Conservation (phyloP, 768 basidiomycete species). For the Trichaptum fuscoviolaceum region DNA sequence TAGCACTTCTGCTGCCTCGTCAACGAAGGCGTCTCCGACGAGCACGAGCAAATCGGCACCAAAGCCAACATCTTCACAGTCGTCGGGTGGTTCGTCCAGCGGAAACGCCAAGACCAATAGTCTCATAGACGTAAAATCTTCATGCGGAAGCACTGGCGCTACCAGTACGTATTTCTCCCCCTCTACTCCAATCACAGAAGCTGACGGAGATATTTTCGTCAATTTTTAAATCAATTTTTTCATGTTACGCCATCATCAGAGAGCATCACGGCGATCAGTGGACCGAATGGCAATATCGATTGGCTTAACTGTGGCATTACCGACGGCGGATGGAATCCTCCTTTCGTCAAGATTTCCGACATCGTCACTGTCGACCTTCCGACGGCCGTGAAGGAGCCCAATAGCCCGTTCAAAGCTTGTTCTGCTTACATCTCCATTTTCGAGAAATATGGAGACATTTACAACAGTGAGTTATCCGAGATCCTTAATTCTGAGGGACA, state of each 20-base stretch:
- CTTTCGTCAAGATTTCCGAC: slow-evolving; percentile 48
- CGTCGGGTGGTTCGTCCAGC: neutral
- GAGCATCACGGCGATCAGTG: slow-evolving; percentile 41
- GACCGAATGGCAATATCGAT: slow-evolving; percentile 67
- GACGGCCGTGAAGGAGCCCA: slow-evolving; percentile 40
- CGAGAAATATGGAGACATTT: slow-evolving; percentile 48
- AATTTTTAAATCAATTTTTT: slow-evolving; percentile 5
- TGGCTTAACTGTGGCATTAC: slow-evolving; percentile 79
- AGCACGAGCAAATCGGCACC: neutral
- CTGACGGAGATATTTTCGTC: neutral
- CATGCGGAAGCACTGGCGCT: slow-evolving; percentile 48
- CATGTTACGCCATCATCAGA: slow-evolving; percentile 27
- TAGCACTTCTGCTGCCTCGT: neutral
- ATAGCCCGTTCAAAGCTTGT: slow-evolving; percentile 59
- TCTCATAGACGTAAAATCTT: slow-evolving; percentile 32
- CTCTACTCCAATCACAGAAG: neutral
- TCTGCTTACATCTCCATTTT: slow-evolving; percentile 46
- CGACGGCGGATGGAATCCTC: slow-evolving; percentile 65
- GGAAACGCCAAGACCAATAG: slow-evolving; percentile 11
- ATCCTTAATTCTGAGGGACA: slow-evolving; percentile 1
- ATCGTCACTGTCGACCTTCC: slow-evolving; percentile 42
- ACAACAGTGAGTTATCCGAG: slow-evolving; percentile 28
- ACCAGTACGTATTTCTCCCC: slow-evolving; percentile 31
- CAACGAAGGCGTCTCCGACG: neutral
- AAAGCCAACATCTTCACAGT: neutral